Percentiles rank a stretch among this genome's conserved stretches.
Evolutionary conservation across 2,329 filamentous ascomycete genomes (phyloP).

Genomic region (Hymenoscyphus scutula): DNA sequence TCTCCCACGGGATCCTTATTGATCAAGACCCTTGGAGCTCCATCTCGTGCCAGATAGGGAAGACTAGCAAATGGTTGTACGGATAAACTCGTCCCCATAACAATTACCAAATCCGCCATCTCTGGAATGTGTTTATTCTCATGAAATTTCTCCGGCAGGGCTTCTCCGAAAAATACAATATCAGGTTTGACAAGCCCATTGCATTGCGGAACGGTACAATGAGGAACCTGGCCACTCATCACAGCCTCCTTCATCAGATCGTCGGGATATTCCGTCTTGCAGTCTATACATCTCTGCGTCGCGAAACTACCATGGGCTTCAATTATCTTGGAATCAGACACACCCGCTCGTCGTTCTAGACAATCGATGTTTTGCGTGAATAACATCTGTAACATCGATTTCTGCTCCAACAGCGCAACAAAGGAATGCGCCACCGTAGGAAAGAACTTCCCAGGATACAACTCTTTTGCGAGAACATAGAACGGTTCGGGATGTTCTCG

Average conservation of each 20-base stretch:
- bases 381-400: constrained; percentile 75
- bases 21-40: constrained; percentile 75
- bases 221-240: constrained; percentile 64
- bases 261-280: constrained; percentile 68
- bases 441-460: constrained; percentile 85
- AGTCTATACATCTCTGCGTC: constrained; percentile 86
- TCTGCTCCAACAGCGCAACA: constrained; percentile 75
- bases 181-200: constrained; percentile 76
- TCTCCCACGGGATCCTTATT: constrained; percentile 82
- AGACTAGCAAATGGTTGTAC: constrained; percentile 89
- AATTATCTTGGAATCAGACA: constrained; percentile 76
- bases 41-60: constrained; percentile 60
- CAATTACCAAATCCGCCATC: constrained; percentile 72
- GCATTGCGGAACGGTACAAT: constrained; percentile 62
- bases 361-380: constrained; percentile 99
- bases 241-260: constrained; percentile 72
- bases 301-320: constrained; percentile 97
- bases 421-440: constrained; percentile 92
- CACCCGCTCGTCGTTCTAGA: constrained; percentile 81
- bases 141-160: constrained; percentile 65
- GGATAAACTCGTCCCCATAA: constrained; percentile 83
- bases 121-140: constrained; percentile 52
- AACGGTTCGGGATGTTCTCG: constrained; percentile 80
- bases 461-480: constrained; percentile 85
- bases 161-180: constrained; percentile 81